Evolutionary conservation across 2,329 filamentous ascomycete genomes (phyloP).

Genomic region (Aphanoascus verrucosus): DNA sequence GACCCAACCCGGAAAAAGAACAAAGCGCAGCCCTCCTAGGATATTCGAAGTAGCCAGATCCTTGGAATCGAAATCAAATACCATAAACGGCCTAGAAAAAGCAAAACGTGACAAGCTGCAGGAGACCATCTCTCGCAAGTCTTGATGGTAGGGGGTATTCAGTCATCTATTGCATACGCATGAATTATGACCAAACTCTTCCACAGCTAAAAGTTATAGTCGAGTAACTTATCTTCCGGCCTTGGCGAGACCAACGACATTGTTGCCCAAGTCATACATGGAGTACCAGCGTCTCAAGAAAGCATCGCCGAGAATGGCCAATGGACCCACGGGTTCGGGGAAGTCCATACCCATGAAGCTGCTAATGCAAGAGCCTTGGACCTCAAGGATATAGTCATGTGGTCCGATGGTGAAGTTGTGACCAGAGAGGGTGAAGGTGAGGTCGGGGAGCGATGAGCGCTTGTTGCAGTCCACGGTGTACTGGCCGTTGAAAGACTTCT

Average conservation of each 20-base stretch:
- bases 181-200: constrained; percentile 1
- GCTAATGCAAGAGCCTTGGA: constrained; percentile 91
- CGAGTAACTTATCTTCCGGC: constrained; percentile 20
- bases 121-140: not conserved
- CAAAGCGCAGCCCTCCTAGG: not conserved
- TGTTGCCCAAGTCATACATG: constrained; percentile 86
- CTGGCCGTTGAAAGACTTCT: constrained; percentile 95
- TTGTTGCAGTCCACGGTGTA: constrained; percentile 86
- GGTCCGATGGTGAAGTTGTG: constrained; percentile 85
- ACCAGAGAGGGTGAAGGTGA: constrained; percentile 81
- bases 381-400: constrained; percentile 90
- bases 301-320: constrained; percentile 72
- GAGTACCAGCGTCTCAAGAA: constrained; percentile 62
- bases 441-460: constrained; percentile 72
- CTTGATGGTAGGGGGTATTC: not conserved
- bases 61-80: not conserved
- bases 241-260: constrained; percentile 78
- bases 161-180: constrained; percentile 5
- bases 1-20: not conserved
- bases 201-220: not conserved
- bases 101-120: not conserved
- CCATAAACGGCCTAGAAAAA: not conserved
- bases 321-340: constrained; percentile 72
- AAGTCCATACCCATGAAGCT: constrained; percentile 96
- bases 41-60: not conserved